These are phyloP conservation scores for Gonium pectorale DNA, from an alignment of 139 green algal species.

Conservation along the genomic window DNA sequence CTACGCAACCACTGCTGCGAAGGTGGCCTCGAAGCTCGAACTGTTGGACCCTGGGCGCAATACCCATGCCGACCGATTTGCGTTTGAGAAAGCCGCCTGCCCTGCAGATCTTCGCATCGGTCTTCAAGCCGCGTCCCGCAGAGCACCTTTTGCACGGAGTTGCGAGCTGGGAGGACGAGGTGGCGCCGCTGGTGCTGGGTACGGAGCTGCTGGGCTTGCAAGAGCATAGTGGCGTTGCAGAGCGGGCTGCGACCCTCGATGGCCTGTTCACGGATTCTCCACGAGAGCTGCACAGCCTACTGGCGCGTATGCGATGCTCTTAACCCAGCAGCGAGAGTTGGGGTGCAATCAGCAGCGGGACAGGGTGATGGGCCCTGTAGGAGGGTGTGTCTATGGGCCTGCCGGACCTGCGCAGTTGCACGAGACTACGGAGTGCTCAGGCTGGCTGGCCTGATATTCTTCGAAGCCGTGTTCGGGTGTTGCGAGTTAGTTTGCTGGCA, in stretches of 20 bases:
- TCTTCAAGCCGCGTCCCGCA: slow-evolving; percentile 18
- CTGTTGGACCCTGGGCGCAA: background rate
- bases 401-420: no score
- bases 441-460: no score
- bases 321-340: no score
- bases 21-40: background rate
- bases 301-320: no score
- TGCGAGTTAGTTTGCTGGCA: no score
- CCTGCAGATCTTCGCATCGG: slow-evolving; percentile 19
- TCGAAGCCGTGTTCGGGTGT: no score
- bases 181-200: slow-evolving; percentile 11
- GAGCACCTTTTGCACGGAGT: background rate
- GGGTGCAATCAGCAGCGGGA: no score
- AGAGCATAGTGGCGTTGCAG: background rate
- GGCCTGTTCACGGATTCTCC: slow-evolving; percentile 36
- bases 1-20: no score
- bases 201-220: no score
- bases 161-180: slow-evolving; percentile 10
- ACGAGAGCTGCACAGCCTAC: background rate
- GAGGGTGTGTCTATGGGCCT: no score
- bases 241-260: background rate
- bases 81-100: background rate
- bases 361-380: no score
- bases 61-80: background rate
- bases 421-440: no score